Conservation (phyloP, 2,329 filamentous ascomycete genomes). For the Claviceps africana region DNA sequence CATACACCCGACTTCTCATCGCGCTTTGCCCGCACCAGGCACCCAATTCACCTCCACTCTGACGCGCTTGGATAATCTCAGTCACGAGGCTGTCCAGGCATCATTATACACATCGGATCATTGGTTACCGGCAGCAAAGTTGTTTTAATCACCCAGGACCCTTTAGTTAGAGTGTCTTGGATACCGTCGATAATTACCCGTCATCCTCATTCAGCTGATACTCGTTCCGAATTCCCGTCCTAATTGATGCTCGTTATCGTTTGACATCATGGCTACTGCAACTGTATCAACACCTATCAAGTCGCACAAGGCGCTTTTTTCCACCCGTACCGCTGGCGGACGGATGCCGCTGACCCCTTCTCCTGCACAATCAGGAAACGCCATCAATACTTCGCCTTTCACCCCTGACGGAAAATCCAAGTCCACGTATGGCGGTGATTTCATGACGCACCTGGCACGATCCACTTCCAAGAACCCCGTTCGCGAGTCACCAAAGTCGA, state of each 20-base stretch:
- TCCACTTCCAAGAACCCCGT: constrained; percentile 51
- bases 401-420: constrained; percentile 57
- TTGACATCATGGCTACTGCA: constrained; percentile 60
- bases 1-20: constrained; percentile 15
- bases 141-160: constrained; percentile 42
- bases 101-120: constrained; percentile 34
- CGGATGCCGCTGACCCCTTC: constrained; percentile 92
- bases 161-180: constrained; percentile 47
- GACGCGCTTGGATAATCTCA: constrained; percentile 26
- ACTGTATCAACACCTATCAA: constrained; percentile 83
- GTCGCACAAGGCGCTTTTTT: constrained; percentile 88
- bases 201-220: constrained; percentile 28
- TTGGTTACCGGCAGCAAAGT: constrained; percentile 22
- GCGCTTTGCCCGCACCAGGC: constrained; percentile 20
- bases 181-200: constrained; percentile 33
- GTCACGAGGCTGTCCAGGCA: constrained; percentile 25
- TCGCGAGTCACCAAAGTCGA: constrained; percentile 89
- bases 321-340: constrained; percentile 80
- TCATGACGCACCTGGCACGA: constrained; percentile 66
- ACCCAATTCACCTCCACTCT: constrained; percentile 24
- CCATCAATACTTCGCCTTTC: constrained; percentile 56
- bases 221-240: constrained; percentile 23
- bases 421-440: constrained; percentile 68
- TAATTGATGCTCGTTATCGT: constrained; percentile 10
- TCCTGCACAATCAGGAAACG: constrained; percentile 52